Evolutionary conservation across 371 early-diverging fungal genomes (phyloP).

Genomic region (Gilbertella persicaria): DNA sequence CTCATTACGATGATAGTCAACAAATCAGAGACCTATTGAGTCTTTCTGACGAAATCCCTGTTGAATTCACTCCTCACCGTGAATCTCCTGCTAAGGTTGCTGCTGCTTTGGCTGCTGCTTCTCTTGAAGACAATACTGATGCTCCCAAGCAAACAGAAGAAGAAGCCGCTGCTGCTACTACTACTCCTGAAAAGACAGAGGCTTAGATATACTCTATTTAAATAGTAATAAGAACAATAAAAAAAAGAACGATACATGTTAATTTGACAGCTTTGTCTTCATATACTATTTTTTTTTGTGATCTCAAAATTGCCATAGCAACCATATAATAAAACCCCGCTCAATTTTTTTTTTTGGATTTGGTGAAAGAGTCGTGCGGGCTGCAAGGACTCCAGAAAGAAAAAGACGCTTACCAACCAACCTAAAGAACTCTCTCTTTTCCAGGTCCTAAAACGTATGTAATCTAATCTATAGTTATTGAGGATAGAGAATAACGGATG

Average conservation of each 20-base stretch:
- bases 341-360: not conserved
- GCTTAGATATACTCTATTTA: not conserved
- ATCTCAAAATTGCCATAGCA: no score
- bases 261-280: no score
- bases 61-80: slow-evolving; percentile 52
- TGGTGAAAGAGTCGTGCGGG: not conserved
- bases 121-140: slow-evolving; percentile 18
- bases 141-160: slow-evolving; percentile 4
- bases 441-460: slow-evolving; percentile 27
- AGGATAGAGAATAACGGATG: not conserved
- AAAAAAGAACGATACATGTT: not conserved
- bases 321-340: no score
- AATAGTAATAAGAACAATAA: not conserved
- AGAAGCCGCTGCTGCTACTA: slow-evolving; percentile 9
- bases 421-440: slow-evolving; percentile 25
- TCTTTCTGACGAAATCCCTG: slow-evolving; percentile 36
- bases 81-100: slow-evolving; percentile 41
- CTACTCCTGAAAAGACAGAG: not conserved
- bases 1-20: slow-evolving; percentile 29
- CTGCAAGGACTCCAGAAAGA: not conserved
- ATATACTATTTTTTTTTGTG: no score
- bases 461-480: not conserved
- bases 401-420: slow-evolving; percentile 8
- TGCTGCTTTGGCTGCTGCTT: slow-evolving; percentile 24
- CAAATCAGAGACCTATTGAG: slow-evolving; percentile 58